Percentiles rank a stretch among this genome's conserved stretches.
phyloP scores from a whole-genome alignment of 176 grass and related monocot species.

The Thalia dealbata region DNA sequence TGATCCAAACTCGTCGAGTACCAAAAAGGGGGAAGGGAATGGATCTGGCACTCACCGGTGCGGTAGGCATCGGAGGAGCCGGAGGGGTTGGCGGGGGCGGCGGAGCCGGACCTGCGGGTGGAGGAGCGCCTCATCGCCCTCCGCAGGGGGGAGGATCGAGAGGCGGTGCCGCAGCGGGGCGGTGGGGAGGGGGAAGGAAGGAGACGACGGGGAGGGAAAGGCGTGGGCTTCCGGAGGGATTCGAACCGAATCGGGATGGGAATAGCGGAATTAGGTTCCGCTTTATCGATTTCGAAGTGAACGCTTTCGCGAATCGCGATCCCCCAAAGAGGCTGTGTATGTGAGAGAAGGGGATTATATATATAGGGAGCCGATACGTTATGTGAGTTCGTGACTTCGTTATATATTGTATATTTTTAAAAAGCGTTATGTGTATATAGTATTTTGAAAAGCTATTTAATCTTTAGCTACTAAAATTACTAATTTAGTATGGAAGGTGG shows the following conservation, averaged over 20 bases:
- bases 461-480: background rate
- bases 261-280: background rate
- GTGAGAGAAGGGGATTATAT: background rate
- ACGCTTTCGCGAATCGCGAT: background rate
- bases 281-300: background rate
- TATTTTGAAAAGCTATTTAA: background rate
- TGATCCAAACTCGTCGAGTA: background rate
- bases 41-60: constrained; percentile 1
- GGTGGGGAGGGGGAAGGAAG: too few relatives aligned
- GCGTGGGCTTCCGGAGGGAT: background rate
- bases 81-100: background rate
- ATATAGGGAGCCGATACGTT: background rate
- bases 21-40: background rate
- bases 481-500: too few relatives aligned
- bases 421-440: too few relatives aligned
- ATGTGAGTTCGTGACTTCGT: background rate
- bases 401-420: too few relatives aligned
- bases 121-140: constrained; percentile 20
- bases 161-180: background rate
- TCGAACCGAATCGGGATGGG: constrained; percentile 6
- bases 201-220: background rate
- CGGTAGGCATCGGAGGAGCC: constrained; percentile 11
- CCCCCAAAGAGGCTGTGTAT: background rate
- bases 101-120: constrained; percentile 15
- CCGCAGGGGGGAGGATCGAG: constrained; percentile 2